Evolutionary conservation across 768 basidiomycete species (phyloP), one percentile per base, ranked within the genome.

Genomic region (Suillus subalutaceus): DNA sequence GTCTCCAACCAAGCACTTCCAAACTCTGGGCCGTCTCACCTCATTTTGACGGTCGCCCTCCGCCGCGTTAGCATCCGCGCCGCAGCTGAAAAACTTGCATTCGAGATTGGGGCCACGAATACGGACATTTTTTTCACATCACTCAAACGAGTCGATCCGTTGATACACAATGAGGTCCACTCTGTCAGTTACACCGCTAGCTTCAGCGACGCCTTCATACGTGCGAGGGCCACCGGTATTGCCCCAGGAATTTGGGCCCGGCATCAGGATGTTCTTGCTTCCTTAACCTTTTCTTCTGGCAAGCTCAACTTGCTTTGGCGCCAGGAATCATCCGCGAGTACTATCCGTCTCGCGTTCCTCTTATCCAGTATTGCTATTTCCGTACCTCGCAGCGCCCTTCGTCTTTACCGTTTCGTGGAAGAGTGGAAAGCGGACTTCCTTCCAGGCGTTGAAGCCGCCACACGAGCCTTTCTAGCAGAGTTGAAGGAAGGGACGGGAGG

Each of bases 361-460:
- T 69, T 88, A 6, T 79, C 79, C 13, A 79, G 79, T 30, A 70
- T 90, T 32, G 79, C 82, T 37, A 72, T 91, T 53, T 84, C 83
- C 63, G 87, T 95, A 30, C 93, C 93, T 4, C 89, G 93, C 32
- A 95, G 93, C 69, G 93, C 90, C 37, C 81, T 95, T 38, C 87
- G 90, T 18, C 80, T 93, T 5, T 92, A 92, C 74, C 86, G 84
- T 44, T 94, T 94, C 71, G 75, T 90, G 32, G 90, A 93, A 70
- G 90, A 93, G 71, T 96, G 94, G 94, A 82, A 87, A 70, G 85
- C 85, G 6, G 90, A 93, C 70, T 94, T 90, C 70, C 81, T 94
- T 38, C 89, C 93, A 20, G 89, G 84, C 6, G 84, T 94, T 46
- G 88, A 94, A 70, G 83, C 85, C 16, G 87, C 90, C 35, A 72